Evolutionary conservation across 768 basidiomycete species (phyloP), one percentile per base, ranked within the genome.

Genomic region (Ephemerocybe angulata): DNA sequence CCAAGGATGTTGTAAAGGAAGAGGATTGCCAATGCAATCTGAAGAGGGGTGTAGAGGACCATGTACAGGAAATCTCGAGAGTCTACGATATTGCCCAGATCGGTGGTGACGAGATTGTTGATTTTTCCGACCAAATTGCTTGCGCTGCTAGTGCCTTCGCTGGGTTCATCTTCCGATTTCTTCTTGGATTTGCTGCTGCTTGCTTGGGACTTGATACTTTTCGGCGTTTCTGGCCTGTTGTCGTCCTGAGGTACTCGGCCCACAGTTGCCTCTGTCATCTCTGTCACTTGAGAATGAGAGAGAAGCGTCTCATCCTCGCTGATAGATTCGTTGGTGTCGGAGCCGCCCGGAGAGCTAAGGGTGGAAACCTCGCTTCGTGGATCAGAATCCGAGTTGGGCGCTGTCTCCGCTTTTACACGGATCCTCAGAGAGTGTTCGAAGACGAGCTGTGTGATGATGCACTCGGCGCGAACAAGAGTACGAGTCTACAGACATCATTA

Each of bases 61-160:
- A 67, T 58, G 44, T 71, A 54, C 31, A 76, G 56, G 53, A 77
- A 71, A 50, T 78, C 72, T 21, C 73, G 65, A 21, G 71, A 64
- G 10, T 70, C 70, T 10, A 64, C 63, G 50, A 80, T 77, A 52
- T 70, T 71, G 19, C 59, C 62, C 55, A 78, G 50, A 69, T 92
- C 90, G 3, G 85, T 84, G 4, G 88, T 84, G 51, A 90, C 80
- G 5, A 90, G 72, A 51, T 90, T 90, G 66, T 87, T 90, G 64
- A 93, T 85, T 63, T 83, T 87, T 25, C 90, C 90, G 29, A 86
- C 78, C 11, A 90, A 68, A 60, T 86, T 85, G 30, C 55, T 60
- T 4, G 60, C 54, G 37, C 54, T 58, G 50, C 57, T 47, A 12
- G 55, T 47, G 15, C 57, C 53, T 44, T 44, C 28, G 53, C 27